Base-by-base conservation (phyloP, 2,329 filamentous ascomycete species). In the Sclerotinia minor region DNA sequence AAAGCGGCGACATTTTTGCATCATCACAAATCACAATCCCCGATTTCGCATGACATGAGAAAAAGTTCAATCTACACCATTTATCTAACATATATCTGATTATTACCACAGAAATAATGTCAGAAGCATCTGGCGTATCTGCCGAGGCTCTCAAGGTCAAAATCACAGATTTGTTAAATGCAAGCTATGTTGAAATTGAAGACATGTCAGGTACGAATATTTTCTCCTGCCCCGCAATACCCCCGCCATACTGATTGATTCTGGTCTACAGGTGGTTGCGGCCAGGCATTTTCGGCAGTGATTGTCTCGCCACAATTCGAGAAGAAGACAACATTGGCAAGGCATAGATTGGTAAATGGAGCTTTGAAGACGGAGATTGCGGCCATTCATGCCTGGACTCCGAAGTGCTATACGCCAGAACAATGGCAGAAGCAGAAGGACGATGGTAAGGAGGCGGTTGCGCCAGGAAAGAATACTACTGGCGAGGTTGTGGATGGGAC, bases 101-200 rank as follows among this genome's bases (percentile, higher is more conserved):
- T 58, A 57, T 24, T 35, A 32, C 44, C 59, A 45, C 47, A 13
- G 17, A 41, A 75, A 73, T 72, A 66, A 86, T 87, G 81, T 83
- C 82, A 64, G 82, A 84, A 70, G 81, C 85, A 60, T 82, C 83
- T 45, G 84, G 84, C 71, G 89, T 97, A 75, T 94, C 92, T 54
- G 88, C 92, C 69, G 87, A 88, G 49, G 85, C 83, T 60, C 83
- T 98, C 66, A 88, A 85, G 76, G 81, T 82, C 54, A 91, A 89
- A 69, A 84, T 97, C 73, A 84, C 83, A 49, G 82, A 89, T 73
- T 87, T 88, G 72, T 83, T 97, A 66, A 84, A 87, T 68, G 92
- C 93, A 29, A 83, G 84, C 38, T 87, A 96, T 80, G 92, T 97
- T 71, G 89, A 95, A 75, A 92, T 97, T 73, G 90, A 92, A 72